Percentiles rank a stretch among this genome's conserved stretches.
phyloP scores from a whole-genome alignment of 1,284 basidiomycete genomes.

The Clitocybe nebularis region DNA sequence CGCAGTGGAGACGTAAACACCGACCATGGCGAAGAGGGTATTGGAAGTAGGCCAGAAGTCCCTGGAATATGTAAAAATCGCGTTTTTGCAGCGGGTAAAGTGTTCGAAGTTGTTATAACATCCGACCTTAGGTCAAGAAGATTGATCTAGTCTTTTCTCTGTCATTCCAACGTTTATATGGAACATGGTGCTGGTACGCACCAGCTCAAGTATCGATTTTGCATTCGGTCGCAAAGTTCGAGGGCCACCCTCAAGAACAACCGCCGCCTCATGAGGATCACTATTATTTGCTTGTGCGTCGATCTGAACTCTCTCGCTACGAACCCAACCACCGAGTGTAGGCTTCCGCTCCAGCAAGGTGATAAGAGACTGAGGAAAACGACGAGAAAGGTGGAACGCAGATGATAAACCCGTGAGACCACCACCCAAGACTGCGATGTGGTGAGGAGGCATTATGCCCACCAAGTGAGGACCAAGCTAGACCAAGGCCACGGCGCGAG shows the following conservation, averaged over 20 bases:
- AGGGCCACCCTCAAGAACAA: constrained; percentile 80
- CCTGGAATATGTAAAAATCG: constrained; percentile 70
- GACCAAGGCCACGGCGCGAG: too few species aligned
- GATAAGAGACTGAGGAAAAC: constrained; percentile 57
- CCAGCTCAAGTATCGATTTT: constrained; percentile 73
- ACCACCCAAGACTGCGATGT: constrained; percentile 74
- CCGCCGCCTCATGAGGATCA: constrained; percentile 30
- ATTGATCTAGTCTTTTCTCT: constrained; percentile 53
- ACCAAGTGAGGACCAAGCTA: too few species aligned
- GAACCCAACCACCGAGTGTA: constrained; percentile 83
- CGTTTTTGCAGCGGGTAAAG: constrained; percentile 67
- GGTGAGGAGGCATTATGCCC: too few species aligned
- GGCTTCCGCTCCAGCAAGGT: constrained; percentile 66
- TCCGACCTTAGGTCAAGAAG: constrained; percentile 59
- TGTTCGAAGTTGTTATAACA: constrained; percentile 61
- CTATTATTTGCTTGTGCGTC: constrained; percentile 26
- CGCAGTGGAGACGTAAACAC: constrained; percentile 47
- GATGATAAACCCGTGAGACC: constrained; percentile 82
- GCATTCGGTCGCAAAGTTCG: constrained; percentile 77
- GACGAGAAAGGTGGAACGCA: constrained; percentile 72
- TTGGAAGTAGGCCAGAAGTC: constrained; percentile 34
- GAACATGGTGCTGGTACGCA: constrained; percentile 36
- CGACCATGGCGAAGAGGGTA: constrained; percentile 46
- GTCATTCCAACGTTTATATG: constrained; percentile 9
- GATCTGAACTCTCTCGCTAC: constrained; percentile 54